Base-by-base conservation (phyloP, 2,329 filamentous ascomycete species). In the Beauveria sp. region DNA sequence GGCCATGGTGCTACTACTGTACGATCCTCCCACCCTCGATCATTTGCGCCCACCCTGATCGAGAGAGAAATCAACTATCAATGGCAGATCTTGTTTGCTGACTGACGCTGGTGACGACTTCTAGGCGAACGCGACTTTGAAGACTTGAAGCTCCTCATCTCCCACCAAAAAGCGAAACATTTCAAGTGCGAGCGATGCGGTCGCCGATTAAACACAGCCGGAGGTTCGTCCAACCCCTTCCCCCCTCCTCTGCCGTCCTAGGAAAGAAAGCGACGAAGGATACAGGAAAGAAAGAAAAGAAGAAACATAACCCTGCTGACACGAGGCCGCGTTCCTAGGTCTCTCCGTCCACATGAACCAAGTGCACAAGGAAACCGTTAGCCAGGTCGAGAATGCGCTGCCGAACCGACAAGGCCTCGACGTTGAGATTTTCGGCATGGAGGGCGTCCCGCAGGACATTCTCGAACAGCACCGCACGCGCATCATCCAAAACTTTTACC, bases 1-100 rank as follows among this genome's bases (percentile, higher is more conserved):
- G 93, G 62, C 89, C 93, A 55, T 98, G 93, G 93, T 99, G 95
- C 79, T 99, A 96, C 78, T 99, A 99, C 80, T 99, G 95, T 87
- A 67, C 43, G 75, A 14, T 20, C 16, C 9, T 22, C 28, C 20
- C 34, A 12, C 34, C 6, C 18, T 43, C 18, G 47, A 52, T 26
- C n/a, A 9, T 28, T 10, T 43, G 10, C 52, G 34, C 22, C 9
- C 12, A 8, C 20, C 8, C 12, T n/a, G 20, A 12, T 22, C 4
- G 50, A 24, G 30, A 38, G 12, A 28, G 24, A 0, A 24, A 22
- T 6, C 30, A 22, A 16, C 12, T 16, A n/a, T 24, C 1, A 6
- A 38, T 10, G 18, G 8, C 18, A 43, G 22, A 2, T 14, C 14
- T 46, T 14, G 0, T 10, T 24, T 55, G 22, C 45, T 55, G 24